Percentiles rank a stretch among this genome's conserved stretches.
Evolutionary conservation across 176 grass and related monocot species (phyloP).

Genomic region (Saccharum spontaneum): DNA sequence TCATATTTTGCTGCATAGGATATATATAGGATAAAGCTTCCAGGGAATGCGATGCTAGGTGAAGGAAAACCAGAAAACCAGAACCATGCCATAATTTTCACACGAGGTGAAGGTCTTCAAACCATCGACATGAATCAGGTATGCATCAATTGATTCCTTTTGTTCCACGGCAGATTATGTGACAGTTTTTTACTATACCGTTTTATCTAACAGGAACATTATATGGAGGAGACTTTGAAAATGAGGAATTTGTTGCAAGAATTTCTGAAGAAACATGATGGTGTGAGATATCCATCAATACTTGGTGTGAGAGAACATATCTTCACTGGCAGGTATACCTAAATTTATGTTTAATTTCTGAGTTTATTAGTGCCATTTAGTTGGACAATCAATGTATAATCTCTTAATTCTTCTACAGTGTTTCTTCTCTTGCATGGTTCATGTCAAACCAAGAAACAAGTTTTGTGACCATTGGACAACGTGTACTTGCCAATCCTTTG

Average conservation of each 20-base stretch:
- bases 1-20: constrained; percentile 50
- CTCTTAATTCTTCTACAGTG: constrained; percentile 57
- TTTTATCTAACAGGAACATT: constrained; percentile 67
- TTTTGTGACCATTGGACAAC: constrained; percentile 98
- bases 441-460: constrained; percentile 99
- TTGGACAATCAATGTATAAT: constrained; percentile 17
- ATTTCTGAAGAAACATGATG: constrained; percentile 89
- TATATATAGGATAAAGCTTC: constrained; percentile 97
- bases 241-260: constrained; percentile 99
- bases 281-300: constrained; percentile 93
- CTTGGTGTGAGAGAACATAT: constrained; percentile 97
- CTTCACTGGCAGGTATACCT: constrained; percentile 79
- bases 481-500: constrained; percentile 94
- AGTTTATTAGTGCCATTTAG: neutral
- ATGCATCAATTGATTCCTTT: constrained; percentile 26
- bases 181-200: neutral
- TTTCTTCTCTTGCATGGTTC: constrained; percentile 99
- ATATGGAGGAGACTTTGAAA: constrained; percentile 95
- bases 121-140: constrained; percentile 99
- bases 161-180: neutral
- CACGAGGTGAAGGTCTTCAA: constrained; percentile 88
- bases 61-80: constrained; percentile 99
- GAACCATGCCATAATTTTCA: constrained; percentile 98
- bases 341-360: constrained; percentile 13
- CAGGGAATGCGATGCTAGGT: constrained; percentile 81